Evolutionary conservation across 768 basidiomycete species (phyloP), one percentile per base, ranked within the genome.

Genomic region (Asterophora lycoperdoides): DNA sequence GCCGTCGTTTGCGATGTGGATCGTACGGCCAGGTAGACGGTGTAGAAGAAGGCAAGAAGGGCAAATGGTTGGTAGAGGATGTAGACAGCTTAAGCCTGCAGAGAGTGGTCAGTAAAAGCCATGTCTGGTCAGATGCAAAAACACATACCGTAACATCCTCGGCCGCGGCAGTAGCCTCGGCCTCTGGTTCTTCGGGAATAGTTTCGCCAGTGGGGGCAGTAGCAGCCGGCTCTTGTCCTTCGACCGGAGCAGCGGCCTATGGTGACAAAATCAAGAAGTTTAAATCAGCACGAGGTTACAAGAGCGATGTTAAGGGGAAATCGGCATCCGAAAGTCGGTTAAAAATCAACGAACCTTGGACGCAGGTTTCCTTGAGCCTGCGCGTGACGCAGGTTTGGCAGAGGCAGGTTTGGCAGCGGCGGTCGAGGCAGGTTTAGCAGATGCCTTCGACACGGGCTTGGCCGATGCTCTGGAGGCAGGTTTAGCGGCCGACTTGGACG

Each of bases 281-380:
- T n/a, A 8, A 5, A 13, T 19, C 3, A 30, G 29, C 11, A 34
- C 10, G 28, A 32, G 55, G 57, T 51, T 52, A 54, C 29, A 26
- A 48, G n/a, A n/a, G n/a, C n/a, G n/a, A n/a, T n/a, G n/a, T n/a
- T n/a, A n/a, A n/a, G n/a, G n/a, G n/a, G n/a, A n/a, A n/a, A n/a
- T n/a, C n/a, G n/a, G n/a, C 18, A 39, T 40, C 2, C 18, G 47
- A 38, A 37, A 50, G 42, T n/a, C n/a, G n/a, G n/a, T n/a, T n/a
- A n/a, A n/a, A 46, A 23, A 48, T 34, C 49, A 45, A 60, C 70
- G 43, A 51, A 71, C 82, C 79, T 81, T 84, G 41, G 81, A 83
- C n/a, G 67, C 70, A 48, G 83, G 81, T 64, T 83, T 83, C 73
- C 75, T 79, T 11, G 80, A 83, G 26, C 71, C 68, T 23, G 80